Evolutionary conservation across 2,329 filamentous ascomycete species (phyloP), one percentile per base, ranked within the genome.

Genomic region (Ilyonectria sp.): DNA sequence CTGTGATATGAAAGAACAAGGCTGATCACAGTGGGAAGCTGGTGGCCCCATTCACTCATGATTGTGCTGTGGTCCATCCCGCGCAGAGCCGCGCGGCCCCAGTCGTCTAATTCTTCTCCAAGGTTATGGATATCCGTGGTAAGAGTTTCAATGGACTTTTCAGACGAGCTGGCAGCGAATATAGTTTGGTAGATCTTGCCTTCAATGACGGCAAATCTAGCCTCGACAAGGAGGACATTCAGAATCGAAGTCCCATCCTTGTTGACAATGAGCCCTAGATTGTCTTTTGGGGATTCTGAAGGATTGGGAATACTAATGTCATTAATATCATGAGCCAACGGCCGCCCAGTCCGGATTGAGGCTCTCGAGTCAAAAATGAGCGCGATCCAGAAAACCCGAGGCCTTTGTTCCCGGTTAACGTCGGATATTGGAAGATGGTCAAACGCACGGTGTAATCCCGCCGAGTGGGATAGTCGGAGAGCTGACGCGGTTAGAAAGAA

Each of bases 341-440:
- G 60, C 4, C 60, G 35, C 4, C 60, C 60, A 35, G 52, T 56
- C 11, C 60, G 52, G 6, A 47, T 63, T 7, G 60, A 56, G 7
- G 60, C 60, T 37, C 54, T 63, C 37, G 60, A 63, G 52, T 63
- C 60, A n/a, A 63, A 19, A n/a, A 63, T 17, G n/a, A 63, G 33
- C 0, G 60, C 60, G 8, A 63, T 56, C 53, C 60, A 63, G 52
- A 63, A 63, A 29, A 63, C 53, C 1, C 60, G 60, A 1, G 35
- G 33, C 15, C 60, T 57, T 23, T 63, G 60, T 26, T 63, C 60
- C 11, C 60, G 21, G 29, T 63, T 53, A 5, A 63, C 52, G 2
- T 19, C 44, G 15, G 60, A 57, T 19, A 63, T 23, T 2, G 60
- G 60, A 5, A 55, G 60, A 35, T 63, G 60, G 13, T 63, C 60